Evolutionary conservation across 495 filamentous ascomycete species (phyloP).

Genomic region (Chaetomium cochliodes): DNA sequence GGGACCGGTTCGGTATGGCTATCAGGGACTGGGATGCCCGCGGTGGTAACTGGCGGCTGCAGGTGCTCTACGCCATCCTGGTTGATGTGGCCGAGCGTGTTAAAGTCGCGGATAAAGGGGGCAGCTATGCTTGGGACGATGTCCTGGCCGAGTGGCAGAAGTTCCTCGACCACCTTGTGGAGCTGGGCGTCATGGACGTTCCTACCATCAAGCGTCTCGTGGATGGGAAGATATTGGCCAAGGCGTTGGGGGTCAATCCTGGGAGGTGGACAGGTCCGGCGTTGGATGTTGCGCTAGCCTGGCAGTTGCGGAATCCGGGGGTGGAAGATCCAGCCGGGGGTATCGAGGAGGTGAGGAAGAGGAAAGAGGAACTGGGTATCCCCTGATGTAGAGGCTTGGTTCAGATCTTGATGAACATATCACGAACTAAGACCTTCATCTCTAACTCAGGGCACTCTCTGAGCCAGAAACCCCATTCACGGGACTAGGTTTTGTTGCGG

Average conservation of each 20-base stretch:
- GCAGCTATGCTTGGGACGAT: slow-evolving; percentile 22
- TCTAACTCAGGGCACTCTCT: too few relatives aligned
- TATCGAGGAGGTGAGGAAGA: slow-evolving; percentile 61
- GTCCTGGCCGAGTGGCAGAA: slow-evolving; percentile 51
- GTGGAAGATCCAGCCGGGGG: slow-evolving; percentile 57
- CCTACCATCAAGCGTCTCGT: slow-evolving; percentile 58
- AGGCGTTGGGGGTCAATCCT: slow-evolving; percentile 57
- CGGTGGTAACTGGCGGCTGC: slow-evolving; percentile 68
- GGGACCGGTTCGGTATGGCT: slow-evolving; percentile 63
- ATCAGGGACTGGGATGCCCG: slow-evolving; percentile 70
- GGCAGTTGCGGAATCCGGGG: slow-evolving; percentile 81
- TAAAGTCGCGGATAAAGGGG: slow-evolving; percentile 22
- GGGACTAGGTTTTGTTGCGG: too few relatives aligned
- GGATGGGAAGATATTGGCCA: slow-evolving; percentile 63
- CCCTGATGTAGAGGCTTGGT: background rate
- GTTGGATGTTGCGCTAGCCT: slow-evolving; percentile 68
- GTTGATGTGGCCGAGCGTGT: slow-evolving; percentile 56
- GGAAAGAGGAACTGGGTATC: slow-evolving; percentile 58
- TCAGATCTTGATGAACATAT: background rate
- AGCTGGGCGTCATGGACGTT: slow-evolving; percentile 52
- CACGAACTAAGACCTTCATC: background rate
- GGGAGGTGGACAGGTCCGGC: slow-evolving; percentile 80
- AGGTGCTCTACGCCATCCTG: slow-evolving; percentile 68
- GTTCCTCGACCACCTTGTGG: slow-evolving; percentile 56
- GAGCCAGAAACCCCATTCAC: too few relatives aligned